Percentiles rank a stretch among this genome's conserved stretches.
Evolutionary conservation across 2,329 filamentous ascomycete genomes (phyloP).

Genomic region (Stromatinia cepivora): DNA sequence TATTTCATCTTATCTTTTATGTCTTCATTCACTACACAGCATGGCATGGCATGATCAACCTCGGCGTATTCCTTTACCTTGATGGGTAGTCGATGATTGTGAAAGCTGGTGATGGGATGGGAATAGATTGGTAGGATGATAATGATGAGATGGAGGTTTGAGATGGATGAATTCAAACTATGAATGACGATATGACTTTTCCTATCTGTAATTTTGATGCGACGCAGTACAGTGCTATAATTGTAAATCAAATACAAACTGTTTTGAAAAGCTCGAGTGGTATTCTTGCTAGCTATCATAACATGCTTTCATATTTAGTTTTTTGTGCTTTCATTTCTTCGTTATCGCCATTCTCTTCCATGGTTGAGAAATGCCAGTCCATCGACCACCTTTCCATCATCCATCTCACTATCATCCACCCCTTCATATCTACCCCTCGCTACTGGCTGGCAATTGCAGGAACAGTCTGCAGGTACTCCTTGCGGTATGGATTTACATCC

Average conservation of each 20-base stretch:
- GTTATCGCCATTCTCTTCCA: neutral
- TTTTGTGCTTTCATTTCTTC: constrained; percentile 1
- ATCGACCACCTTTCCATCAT: neutral
- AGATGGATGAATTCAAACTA: neutral
- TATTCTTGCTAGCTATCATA: neutral
- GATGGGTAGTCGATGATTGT: neutral
- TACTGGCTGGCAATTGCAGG: constrained; percentile 25
- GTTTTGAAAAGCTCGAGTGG: neutral
- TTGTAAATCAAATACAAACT: neutral
- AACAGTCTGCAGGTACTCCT: constrained; percentile 64
- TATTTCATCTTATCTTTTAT: neutral
- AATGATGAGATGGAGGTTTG: neutral
- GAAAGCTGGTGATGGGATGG: neutral
- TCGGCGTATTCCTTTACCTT: neutral
- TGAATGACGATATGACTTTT: neutral
- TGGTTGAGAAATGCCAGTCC: too few relatives aligned
- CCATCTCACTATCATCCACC: neutral
- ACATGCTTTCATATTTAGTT: neutral
- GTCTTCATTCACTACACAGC: neutral
- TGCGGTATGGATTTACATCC: constrained; percentile 74
- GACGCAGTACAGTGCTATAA: neutral
- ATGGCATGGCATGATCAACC: neutral
- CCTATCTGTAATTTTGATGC: neutral
- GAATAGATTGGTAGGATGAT: neutral
- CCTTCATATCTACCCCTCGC: neutral